Evolutionary conservation across 2,329 filamentous ascomycete genomes (phyloP), one percentile per base, ranked within the genome.

Genomic region (Paracoccidioides brasiliensis): DNA sequence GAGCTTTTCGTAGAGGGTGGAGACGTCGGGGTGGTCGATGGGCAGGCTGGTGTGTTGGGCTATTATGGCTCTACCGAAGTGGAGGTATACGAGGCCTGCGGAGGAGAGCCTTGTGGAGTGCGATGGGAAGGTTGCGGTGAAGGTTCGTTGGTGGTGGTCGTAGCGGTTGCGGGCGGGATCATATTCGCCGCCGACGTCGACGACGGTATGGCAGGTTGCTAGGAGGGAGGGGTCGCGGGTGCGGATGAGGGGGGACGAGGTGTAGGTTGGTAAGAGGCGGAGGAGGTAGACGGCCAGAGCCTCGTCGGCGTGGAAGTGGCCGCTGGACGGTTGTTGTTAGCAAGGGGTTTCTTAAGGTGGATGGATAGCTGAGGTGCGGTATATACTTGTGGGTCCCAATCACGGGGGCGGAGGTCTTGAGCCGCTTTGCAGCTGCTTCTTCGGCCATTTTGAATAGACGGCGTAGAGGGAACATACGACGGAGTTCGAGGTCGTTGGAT

Each of bases 251-350:
- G 78, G 70, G 32, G 89, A 84, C 63, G 79, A 74, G 55, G 78
- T 71, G 77, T 97, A 98, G 57, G 84, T 75, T 28, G 93, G 91
- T 15, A 97, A 85, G 56, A 86, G 81, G 61, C 90, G 89, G 63
- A 98, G 86, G 78, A 98, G 89, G 78, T 95, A 90, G 61, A 98
- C 90, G 57, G 93, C 93, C 45, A 98, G 83, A 58, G 93, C 91
- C 76, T 98, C 93, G 72, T 98, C 93, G 70, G 93, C 93, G 76
- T 98, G 93, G 80, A 98, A 98, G 78, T 96, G 90, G 63, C 93
- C 93, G 75, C 78, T 81, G 59, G 32, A 41, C 1, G 1, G 22
- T n/a, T 28, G 3, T 33, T 32, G 50, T 58, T 59, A 60, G 52
- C 40, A 55, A 55, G 43, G 22, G 15, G 49, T 45, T 46, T 32